A percentile compares a stretch with the other conserved stretches of the same genome.
These are phyloP conservation scores for Pterocarpus santalinus DNA, from an alignment of 306 rosid genomes.

Conservation along the genomic window DNA sequence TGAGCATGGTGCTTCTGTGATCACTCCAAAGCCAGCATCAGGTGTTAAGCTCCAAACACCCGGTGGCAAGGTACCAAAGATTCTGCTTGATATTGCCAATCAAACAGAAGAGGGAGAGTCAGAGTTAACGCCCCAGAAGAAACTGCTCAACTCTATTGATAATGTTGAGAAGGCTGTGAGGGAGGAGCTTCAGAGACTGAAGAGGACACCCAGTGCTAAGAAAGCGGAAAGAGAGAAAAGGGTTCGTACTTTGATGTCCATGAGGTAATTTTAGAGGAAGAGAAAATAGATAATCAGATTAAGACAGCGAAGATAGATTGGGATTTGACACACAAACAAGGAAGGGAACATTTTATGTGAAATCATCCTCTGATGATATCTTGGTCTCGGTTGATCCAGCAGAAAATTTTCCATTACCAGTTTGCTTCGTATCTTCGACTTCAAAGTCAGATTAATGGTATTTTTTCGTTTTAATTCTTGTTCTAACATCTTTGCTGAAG, in stretches of 20 bases:
- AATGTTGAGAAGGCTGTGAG: constrained; percentile 71
- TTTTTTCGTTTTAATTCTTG: not conserved
- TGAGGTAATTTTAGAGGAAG: constrained; percentile 64
- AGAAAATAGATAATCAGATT: not conserved
- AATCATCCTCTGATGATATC: constrained; percentile 65
- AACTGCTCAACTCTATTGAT: constrained; percentile 73
- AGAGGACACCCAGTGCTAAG: constrained; percentile 75
- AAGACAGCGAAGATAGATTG: not conserved
- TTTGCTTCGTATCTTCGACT: constrained; percentile 34
- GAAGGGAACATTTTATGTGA: not conserved
- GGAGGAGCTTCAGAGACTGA: constrained; percentile 73
- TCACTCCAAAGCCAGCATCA: constrained; percentile 40
- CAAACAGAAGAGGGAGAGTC: constrained; percentile 55
- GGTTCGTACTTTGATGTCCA: constrained; percentile 79
- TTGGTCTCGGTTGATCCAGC: constrained; percentile 6
- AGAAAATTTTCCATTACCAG: not conserved
- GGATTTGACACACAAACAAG: not conserved
- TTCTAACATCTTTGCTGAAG: constrained; percentile 35
- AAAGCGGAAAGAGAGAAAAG: constrained; percentile 77
- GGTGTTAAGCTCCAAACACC: constrained; percentile 45
- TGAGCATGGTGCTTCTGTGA: constrained; percentile 15
- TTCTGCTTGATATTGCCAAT: constrained; percentile 56
- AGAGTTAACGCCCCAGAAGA: constrained; percentile 80
- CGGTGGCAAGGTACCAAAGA: constrained; percentile 41
- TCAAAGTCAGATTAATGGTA: constrained; percentile 26